These are phyloP conservation scores for Aspergillus sp. DNA, from an alignment of 2,329 filamentous ascomycete species.

Conservation along the genomic window DNA sequence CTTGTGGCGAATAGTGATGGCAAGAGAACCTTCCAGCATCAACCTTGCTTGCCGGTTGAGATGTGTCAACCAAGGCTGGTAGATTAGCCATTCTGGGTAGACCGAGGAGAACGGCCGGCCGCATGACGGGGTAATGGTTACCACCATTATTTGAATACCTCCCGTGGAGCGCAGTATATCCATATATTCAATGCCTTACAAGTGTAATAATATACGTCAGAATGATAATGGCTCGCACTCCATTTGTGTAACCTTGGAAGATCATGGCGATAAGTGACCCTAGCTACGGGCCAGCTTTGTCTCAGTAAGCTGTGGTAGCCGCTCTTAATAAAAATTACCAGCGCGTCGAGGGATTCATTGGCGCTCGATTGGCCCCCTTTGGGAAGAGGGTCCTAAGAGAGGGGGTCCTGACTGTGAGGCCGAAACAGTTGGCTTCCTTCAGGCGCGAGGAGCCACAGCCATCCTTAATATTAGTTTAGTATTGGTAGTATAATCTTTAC, in stretches of 20 bases:
- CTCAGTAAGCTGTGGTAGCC: not conserved
- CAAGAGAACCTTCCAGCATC: not conserved
- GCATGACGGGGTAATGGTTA: not conserved
- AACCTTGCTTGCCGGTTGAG: not conserved
- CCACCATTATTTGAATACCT: not conserved
- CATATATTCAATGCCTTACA: not conserved
- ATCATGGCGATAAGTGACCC: not conserved
- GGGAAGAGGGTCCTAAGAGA: not conserved
- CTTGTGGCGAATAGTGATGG: not conserved
- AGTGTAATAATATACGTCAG: constrained; percentile 5
- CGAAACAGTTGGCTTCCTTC: constrained; percentile 5
- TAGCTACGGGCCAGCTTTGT: not conserved
- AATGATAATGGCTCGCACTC: not conserved
- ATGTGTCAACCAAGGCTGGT: not conserved
- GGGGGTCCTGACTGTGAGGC: not conserved
- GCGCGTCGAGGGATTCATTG: not conserved
- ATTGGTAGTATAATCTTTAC: not conserved
- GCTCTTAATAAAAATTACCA: not conserved
- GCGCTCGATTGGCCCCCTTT: not conserved
- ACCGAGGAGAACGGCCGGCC: not conserved
- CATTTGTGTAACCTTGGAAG: not conserved
- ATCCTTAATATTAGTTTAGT: not conserved
- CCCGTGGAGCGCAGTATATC: constrained; percentile 1
- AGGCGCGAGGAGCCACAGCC: not conserved
- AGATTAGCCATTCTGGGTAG: not conserved